phyloP scores from a whole-genome alignment of 1,139 yeast genomes.

The Pichia sp. region DNA sequence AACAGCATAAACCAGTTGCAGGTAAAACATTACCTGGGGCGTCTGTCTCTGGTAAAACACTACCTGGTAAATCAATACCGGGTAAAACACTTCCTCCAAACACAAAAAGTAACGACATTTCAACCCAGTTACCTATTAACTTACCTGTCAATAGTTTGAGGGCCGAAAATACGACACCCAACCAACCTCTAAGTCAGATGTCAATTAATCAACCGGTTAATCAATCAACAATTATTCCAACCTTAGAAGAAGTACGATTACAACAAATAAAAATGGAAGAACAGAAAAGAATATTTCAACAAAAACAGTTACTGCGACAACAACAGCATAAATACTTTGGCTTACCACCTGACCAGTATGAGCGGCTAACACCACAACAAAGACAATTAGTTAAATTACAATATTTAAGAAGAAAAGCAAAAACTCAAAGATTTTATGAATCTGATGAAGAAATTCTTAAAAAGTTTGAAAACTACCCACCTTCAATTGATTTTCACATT shows the following conservation, averaged over 20 bases:
- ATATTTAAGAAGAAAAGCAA: constrained; percentile 38
- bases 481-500: constrained; percentile 82
- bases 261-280: constrained; percentile 14
- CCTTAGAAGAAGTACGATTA: background rate
- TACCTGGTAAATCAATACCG: constrained; percentile 3
- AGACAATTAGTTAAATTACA: constrained; percentile 40
- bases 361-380: constrained; percentile 33
- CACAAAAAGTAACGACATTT: background rate
- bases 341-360: constrained; percentile 32
- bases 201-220: constrained; percentile 6
- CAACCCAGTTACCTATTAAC: background rate
- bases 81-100: constrained; percentile 5
- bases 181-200: background rate
- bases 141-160: background rate
- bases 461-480: constrained; percentile 71
- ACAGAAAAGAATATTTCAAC: constrained; percentile 14
- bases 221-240: background rate
- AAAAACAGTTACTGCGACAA: constrained; percentile 22
- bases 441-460: constrained; percentile 68
- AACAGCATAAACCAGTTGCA: background rate
- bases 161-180: background rate
- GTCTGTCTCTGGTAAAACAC: background rate
- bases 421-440: constrained; percentile 57
- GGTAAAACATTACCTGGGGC: constrained; percentile 3
- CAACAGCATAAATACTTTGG: constrained; percentile 31